Percentiles rank a stretch among this genome's conserved stretches.
Conservation (phyloP, 305 asterid species). For the Lippia alba region DNA sequence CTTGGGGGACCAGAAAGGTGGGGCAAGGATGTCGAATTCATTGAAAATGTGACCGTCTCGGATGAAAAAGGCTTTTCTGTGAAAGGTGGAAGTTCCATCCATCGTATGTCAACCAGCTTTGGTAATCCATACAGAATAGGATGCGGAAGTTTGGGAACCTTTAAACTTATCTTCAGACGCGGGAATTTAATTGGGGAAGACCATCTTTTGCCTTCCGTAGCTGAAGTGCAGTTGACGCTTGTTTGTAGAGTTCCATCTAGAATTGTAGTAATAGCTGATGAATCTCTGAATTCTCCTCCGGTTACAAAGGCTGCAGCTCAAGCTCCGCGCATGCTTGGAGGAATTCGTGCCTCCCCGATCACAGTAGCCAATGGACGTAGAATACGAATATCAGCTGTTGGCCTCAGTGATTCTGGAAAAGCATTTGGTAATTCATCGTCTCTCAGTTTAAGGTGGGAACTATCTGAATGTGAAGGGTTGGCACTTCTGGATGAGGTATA, state of each 20-base stretch:
- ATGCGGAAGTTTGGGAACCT: constrained; percentile 71
- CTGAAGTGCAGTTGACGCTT: constrained; percentile 69
- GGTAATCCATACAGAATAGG: constrained; percentile 73
- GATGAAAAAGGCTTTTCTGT: constrained; percentile 44
- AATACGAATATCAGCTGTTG: constrained; percentile 80
- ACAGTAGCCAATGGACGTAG: constrained; percentile 88
- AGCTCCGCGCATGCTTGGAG: constrained; percentile 66
- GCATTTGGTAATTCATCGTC: constrained; percentile 90
- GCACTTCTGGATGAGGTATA: constrained; percentile 58
- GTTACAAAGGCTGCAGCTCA: constrained; percentile 63
- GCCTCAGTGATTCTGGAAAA: constrained; percentile 70
- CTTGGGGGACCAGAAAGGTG: constrained; percentile 87
- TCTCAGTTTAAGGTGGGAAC: constrained; percentile 75
- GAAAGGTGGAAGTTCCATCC: constrained; percentile 43
- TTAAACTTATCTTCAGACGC: constrained; percentile 67
- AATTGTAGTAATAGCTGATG: constrained; percentile 73
- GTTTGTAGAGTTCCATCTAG: constrained; percentile 74
- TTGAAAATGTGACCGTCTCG: constrained; percentile 62
- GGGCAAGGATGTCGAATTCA: constrained; percentile 70
- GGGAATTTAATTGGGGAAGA: constrained; percentile 82
- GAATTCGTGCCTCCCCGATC: constrained; percentile 67
- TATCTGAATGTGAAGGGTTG: constrained; percentile 67
- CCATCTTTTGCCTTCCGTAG: constrained; percentile 74
- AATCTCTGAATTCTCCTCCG: constrained; percentile 61
- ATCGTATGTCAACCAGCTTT: constrained; percentile 48